A percentile compares a stretch with the other conserved stretches of the same genome.
phyloP scores from a whole-genome alignment of 2,329 filamentous ascomycete genomes.

The Cephalotrichum gorgonifer region DNA sequence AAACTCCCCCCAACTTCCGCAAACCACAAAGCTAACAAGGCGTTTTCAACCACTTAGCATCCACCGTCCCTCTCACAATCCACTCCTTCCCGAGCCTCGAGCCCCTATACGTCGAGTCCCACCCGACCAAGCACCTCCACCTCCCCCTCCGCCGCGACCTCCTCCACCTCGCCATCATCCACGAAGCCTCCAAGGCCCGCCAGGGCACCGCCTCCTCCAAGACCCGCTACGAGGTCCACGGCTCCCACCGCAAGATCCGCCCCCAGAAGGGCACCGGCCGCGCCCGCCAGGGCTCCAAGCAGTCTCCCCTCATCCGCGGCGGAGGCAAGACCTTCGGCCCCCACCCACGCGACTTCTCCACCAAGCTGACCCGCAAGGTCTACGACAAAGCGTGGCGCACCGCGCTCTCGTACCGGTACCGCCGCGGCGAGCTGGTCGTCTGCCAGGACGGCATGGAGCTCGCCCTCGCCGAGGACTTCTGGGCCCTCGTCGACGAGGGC shows the following conservation, averaged over 20 bases:
- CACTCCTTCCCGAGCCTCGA: conserved; percentile 87
- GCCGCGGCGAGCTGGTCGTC: conserved; percentile 76
- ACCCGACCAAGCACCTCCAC: conserved; percentile 71
- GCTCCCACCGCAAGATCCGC: conserved; percentile 70
- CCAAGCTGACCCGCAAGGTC: conserved; percentile 72
- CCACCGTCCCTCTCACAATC: conserved; percentile 69
- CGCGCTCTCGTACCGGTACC: conserved; percentile 84
- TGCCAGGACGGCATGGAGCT: conserved; percentile 72
- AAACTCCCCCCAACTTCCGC: background rate
- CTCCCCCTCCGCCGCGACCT: conserved; percentile 85
- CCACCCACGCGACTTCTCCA: conserved; percentile 81
- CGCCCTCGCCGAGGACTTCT: conserved; percentile 38
- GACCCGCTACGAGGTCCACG: conserved; percentile 72
- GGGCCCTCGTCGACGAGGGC: conserved; percentile 24
- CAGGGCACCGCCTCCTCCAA: conserved; percentile 79
- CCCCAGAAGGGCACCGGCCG: conserved; percentile 79
- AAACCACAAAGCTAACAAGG: background rate
- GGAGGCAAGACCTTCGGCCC: conserved; percentile 89
- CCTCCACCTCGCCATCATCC: conserved; percentile 83
- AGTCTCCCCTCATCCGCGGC: conserved; percentile 72
- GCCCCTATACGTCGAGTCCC: conserved; percentile 66
- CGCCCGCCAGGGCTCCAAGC: conserved; percentile 70
- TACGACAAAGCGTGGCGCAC: conserved; percentile 96
- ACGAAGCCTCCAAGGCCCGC: conserved; percentile 80
- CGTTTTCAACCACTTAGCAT: background rate